Evolutionary conservation across 768 basidiomycete species (phyloP).

Genomic region (Boletus huronensis): DNA sequence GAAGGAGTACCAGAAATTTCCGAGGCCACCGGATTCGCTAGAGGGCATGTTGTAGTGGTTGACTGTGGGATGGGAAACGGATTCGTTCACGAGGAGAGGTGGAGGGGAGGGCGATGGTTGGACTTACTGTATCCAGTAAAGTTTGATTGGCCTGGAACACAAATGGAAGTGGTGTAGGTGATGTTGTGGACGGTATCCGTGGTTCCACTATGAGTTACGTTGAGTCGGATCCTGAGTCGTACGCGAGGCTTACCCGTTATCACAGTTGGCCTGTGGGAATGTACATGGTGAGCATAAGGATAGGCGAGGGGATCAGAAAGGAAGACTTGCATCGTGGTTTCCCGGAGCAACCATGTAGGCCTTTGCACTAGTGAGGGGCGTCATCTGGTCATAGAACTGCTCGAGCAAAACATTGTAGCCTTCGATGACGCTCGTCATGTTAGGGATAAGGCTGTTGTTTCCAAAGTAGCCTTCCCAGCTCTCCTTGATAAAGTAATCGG

Average conservation of each 20-base stretch:
- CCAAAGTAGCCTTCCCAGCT: conserved; percentile 33
- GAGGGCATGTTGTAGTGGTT: conserved; percentile 30
- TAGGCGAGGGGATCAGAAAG: background rate
- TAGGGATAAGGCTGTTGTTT: conserved; percentile 24
- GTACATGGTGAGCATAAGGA: background rate
- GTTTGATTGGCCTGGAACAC: conserved; percentile 24
- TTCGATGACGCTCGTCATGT: conserved; percentile 22
- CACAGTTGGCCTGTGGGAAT: conserved; percentile 24
- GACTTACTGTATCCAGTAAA: conserved; percentile 30
- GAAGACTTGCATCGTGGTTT: conserved; percentile 23
- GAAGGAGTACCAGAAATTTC: conserved; percentile 33
- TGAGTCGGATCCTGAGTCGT: background rate
- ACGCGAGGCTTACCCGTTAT: conserved; percentile 22
- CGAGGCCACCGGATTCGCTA: conserved; percentile 21
- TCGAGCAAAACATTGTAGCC: conserved; percentile 26
- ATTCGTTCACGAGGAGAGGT: background rate
- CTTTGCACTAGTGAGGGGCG: conserved; percentile 21
- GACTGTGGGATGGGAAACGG: conserved; percentile 7
- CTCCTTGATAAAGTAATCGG: conserved; percentile 29
- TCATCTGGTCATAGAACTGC: conserved; percentile 29
- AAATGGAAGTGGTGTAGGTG: conserved; percentile 26
- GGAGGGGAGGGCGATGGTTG: background rate
- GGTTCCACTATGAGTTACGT: conserved; percentile 16
- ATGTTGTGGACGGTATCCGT: conserved; percentile 23
- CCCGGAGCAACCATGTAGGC: conserved; percentile 28